A percentile compares a stretch with the other conserved stretches of the same genome.
Evolutionary conservation across 176 grass and related monocot species (phyloP).

Genomic region (Tillandsia leiboldiana): DNA sequence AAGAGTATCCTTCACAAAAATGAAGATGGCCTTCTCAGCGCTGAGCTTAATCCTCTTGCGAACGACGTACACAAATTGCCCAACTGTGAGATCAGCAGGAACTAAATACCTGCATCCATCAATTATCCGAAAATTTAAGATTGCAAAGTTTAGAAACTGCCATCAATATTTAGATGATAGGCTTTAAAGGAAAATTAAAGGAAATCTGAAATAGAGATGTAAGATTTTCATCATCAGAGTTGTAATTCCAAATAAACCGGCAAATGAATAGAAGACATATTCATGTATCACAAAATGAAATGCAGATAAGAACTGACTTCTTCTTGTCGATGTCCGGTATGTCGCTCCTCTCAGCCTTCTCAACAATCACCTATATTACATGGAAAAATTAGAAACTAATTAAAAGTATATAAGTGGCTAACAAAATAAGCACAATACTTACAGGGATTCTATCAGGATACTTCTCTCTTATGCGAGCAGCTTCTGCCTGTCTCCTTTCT

Average conservation of each 20-base stretch:
- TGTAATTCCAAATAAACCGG: not conserved
- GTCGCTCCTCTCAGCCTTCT: conserved; percentile 84
- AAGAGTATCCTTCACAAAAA: conserved; percentile 91
- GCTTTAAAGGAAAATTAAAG: conserved; percentile 13
- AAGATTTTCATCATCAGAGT: no score
- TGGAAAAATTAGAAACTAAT: not conserved
- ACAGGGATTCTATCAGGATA: conserved; percentile 93
- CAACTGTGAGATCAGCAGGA: conserved; percentile 86
- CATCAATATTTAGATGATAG: no score
- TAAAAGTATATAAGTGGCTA: not conserved
- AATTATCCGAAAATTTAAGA: not conserved
- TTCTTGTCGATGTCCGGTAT: conserved; percentile 97
- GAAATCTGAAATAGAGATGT: conserved; percentile 35
- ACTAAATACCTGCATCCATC: conserved; percentile 69
- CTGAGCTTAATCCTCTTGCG: conserved; percentile 94
- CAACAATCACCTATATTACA: conserved; percentile 73
- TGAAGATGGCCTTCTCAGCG: conserved; percentile 93
- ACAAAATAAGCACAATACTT: not conserved
- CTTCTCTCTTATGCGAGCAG: conserved; percentile 83
- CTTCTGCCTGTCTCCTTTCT: conserved; percentile 90
- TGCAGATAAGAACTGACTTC: conserved; percentile 45
- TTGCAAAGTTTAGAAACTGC: no score
- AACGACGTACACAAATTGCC: conserved; percentile 93
- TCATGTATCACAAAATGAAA: not conserved
- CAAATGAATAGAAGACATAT: not conserved